Conservation (phyloP, 345 rosid species). For the Rubroshorea leprosula region DNA sequence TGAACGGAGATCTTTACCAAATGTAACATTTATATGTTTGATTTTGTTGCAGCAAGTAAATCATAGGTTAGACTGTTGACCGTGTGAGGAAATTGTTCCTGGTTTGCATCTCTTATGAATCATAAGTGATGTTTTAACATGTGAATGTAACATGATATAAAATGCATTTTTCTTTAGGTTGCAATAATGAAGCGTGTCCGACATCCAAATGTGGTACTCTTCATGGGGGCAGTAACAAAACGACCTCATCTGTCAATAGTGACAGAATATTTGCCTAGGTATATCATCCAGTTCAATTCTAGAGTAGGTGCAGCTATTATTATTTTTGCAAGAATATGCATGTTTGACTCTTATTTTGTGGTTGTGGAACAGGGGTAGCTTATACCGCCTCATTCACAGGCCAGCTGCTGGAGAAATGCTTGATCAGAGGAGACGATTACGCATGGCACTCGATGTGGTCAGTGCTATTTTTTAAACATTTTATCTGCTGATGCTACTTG, state of each 20-base stretch:
- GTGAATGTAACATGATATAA: not conserved
- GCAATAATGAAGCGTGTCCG: constrained; percentile 96
- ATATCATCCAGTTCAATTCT: constrained; percentile 8
- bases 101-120: not conserved
- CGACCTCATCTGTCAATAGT: constrained; percentile 80
- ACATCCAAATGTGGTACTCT: constrained; percentile 96
- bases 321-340: not conserved
- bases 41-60: too few species aligned
- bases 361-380: constrained; percentile 69
- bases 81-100: not conserved
- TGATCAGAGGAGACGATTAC: constrained; percentile 81
- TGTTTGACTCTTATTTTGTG: constrained; percentile 7
- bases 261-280: constrained; percentile 94
- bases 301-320: not conserved
- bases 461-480: constrained; percentile 15
- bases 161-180: constrained; percentile 39
- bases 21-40: too few species aligned
- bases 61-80: too few species aligned
- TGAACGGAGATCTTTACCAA: too few species aligned
- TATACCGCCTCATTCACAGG: constrained; percentile 80
- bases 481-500: not conserved
- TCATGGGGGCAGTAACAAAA: constrained; percentile 99
- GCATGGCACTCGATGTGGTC: constrained; percentile 96
- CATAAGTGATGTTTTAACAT: not conserved
- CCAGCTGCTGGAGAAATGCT: constrained; percentile 77